Conservation (phyloP, 2,329 filamentous ascomycete species). For the Ascocoryne sarcoides region DNA sequence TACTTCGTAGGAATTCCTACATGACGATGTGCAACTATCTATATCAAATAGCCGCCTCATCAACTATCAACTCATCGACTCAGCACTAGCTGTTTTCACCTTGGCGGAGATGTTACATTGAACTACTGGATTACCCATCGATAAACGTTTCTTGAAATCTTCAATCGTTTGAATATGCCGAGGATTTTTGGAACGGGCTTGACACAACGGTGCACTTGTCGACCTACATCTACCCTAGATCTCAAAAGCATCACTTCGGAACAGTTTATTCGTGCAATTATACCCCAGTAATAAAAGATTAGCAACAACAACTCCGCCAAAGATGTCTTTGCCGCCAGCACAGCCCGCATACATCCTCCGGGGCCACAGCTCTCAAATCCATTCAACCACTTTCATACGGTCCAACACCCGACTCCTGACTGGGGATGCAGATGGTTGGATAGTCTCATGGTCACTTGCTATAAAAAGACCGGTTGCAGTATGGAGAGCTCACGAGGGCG, state of each 20-base stretch:
- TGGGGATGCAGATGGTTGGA: conserved; percentile 83
- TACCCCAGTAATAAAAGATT: background rate
- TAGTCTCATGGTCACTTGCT: conserved; percentile 76
- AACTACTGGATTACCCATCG: background rate
- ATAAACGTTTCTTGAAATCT: background rate
- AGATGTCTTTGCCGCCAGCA: conserved; percentile 23
- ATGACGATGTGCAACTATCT: background rate
- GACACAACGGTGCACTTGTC: background rate
- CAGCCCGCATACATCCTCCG: conserved; percentile 57
- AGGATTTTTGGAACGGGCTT: background rate
- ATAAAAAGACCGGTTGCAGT: conserved; percentile 74
- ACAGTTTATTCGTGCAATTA: background rate
- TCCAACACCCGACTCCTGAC: conserved; percentile 70
- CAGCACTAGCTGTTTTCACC: background rate
- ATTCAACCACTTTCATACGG: conserved; percentile 64
- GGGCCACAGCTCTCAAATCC: conserved; percentile 74
- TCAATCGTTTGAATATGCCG: background rate
- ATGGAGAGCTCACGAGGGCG: conserved; percentile 75
- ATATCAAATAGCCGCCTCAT: background rate
- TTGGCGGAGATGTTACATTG: background rate
- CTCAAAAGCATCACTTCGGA: background rate
- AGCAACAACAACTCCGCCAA: background rate
- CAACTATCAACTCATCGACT: background rate
- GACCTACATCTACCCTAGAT: background rate
- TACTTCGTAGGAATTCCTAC: too few species aligned